A percentile compares a stretch with the other conserved stretches of the same genome.
Evolutionary conservation across 179 eudicot genomes (phyloP).

Genomic region (Heliamphora ciliata): DNA sequence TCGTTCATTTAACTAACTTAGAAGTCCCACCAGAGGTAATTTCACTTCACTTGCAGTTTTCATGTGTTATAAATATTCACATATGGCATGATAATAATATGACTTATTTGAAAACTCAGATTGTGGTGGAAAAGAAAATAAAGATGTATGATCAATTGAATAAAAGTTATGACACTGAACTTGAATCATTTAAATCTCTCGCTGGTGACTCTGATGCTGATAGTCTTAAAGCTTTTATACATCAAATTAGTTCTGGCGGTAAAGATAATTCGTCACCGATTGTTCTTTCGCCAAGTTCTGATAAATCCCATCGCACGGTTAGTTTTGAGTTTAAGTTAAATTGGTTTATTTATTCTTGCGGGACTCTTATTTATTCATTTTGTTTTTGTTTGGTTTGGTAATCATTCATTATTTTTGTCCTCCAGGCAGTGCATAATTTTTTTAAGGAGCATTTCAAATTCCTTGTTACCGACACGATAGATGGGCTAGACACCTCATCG

Average conservation of each 20-base stretch:
- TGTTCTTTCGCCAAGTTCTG: constrained; percentile 77
- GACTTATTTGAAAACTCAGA: constrained; percentile 27
- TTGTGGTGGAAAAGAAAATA: constrained; percentile 53
- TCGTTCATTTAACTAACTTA: constrained; percentile 71
- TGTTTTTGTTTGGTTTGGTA: constrained; percentile 9
- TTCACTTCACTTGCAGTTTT: constrained; percentile 3
- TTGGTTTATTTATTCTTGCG: not conserved
- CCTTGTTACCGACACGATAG: constrained; percentile 89
- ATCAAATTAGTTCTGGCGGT: constrained; percentile 44
- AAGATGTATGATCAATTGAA: constrained; percentile 36
- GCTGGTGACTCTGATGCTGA: constrained; percentile 74
- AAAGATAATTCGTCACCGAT: constrained; percentile 37
- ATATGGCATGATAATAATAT: not conserved
- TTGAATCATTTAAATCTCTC: constrained; percentile 62
- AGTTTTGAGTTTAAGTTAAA: constrained; percentile 3
- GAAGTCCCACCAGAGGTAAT: constrained; percentile 62
- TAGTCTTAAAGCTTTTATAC: constrained; percentile 46
- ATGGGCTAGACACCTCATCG: constrained; percentile 66
- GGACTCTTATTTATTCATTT: not conserved
- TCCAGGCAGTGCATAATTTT: constrained; percentile 65
- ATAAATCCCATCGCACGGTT: constrained; percentile 88
- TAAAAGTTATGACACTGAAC: constrained; percentile 48
- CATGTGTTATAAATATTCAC: constrained; percentile 6
- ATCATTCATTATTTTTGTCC: constrained; percentile 12
- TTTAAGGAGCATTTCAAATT: constrained; percentile 80